Conservation (phyloP, 1,284 basidiomycete genomes). For the Pseudozyma tsukubaensis region DNA sequence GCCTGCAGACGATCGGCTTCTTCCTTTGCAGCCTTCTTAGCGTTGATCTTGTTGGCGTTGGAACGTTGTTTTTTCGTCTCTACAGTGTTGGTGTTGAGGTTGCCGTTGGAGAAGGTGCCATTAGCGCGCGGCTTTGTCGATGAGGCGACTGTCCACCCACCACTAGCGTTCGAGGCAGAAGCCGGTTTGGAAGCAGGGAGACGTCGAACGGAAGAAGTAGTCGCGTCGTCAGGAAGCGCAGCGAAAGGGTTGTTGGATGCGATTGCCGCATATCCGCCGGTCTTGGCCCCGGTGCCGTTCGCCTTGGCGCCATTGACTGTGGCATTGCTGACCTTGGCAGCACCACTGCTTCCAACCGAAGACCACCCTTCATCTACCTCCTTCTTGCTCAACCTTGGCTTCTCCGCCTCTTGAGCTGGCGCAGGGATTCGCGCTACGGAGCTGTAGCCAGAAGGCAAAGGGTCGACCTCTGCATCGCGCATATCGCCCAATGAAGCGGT, state of each 20-base stretch:
- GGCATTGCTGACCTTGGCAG: constrained; percentile 10
- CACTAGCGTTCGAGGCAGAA: neutral
- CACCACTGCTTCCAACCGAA: constrained; percentile 28
- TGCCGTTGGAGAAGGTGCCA: neutral
- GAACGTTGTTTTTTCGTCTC: constrained; percentile 61
- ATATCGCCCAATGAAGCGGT: constrained; percentile 35
- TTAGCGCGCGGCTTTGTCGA: constrained; percentile 4
- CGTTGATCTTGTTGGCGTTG: constrained; percentile 57
- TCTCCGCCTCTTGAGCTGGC: constrained; percentile 9
- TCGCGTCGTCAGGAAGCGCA: constrained; percentile 45
- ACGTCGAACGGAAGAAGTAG: constrained; percentile 25
- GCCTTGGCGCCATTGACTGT: constrained; percentile 6
- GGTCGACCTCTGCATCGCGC: constrained; percentile 46
- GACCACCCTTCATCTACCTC: constrained; percentile 48
- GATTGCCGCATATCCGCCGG: constrained; percentile 14
- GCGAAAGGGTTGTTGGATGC: constrained; percentile 51
- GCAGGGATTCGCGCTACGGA: constrained; percentile 40
- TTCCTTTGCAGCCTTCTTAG: constrained; percentile 56
- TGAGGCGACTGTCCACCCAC: constrained; percentile 26
- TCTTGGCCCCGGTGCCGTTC: neutral
- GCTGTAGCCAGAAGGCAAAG: constrained; percentile 26
- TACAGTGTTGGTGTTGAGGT: neutral
- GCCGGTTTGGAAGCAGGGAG: constrained; percentile 15
- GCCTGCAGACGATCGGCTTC: constrained; percentile 53
- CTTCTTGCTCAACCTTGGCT: constrained; percentile 21